Conservation (phyloP, 2,329 filamentous ascomycete genomes). For the Ascochyta viciae-villosae region DNA sequence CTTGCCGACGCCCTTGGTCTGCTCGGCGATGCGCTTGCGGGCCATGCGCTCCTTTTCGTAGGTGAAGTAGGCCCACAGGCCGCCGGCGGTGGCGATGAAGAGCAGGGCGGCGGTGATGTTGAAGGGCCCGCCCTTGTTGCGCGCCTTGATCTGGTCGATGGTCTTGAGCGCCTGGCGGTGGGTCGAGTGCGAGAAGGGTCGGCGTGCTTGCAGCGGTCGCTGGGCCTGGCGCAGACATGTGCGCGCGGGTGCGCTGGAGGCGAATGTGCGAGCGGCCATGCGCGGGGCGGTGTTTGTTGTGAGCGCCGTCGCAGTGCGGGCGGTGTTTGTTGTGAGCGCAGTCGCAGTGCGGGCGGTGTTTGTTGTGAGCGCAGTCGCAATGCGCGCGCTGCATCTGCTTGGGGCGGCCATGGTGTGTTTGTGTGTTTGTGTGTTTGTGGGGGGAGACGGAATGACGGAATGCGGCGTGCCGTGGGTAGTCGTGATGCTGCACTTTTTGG, state of each 20-base stretch:
- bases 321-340: conserved; percentile 17
- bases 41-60: conserved; percentile 92
- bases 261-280: conserved; percentile 36
- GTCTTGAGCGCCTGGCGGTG: conserved; percentile 43
- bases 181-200: conserved; percentile 39
- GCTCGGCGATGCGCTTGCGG: conserved; percentile 85
- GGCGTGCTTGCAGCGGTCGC: conserved; percentile 13
- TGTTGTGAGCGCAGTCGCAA: conserved; percentile 22
- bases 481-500: conserved; percentile 24
- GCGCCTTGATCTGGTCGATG: conserved; percentile 44
- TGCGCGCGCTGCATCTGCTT: conserved; percentile 33
- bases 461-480: not conserved
- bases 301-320: conserved; percentile 27
- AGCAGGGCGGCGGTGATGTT: conserved; percentile 89
- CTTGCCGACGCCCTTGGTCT: conserved; percentile 88
- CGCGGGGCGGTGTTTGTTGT: conserved; percentile 20
- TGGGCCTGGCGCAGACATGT: conserved; percentile 25
- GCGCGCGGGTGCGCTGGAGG: conserved; percentile 21
- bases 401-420: conserved; percentile 34
- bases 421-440: not conserved
- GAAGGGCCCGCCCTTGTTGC: conserved; percentile 70
- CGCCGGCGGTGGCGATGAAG: conserved; percentile 79
- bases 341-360: conserved; percentile 18
- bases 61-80: conserved; percentile 89
- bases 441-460: not conserved